Evolutionary conservation across 331 rosid genomes (phyloP).

Genomic region (Cucumis variabilis): DNA sequence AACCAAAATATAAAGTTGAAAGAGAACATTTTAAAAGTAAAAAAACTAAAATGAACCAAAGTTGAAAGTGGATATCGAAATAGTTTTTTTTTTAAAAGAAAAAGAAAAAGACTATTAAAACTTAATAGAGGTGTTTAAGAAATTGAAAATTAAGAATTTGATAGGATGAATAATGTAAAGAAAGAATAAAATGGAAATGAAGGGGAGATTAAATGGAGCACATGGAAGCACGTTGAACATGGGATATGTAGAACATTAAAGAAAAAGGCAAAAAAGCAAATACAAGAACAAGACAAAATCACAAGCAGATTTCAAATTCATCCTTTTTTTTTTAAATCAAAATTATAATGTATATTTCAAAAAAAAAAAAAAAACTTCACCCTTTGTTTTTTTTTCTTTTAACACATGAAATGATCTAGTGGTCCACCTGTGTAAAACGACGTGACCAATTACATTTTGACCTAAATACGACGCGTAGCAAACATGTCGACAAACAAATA

Average conservation of each 20-base stretch:
- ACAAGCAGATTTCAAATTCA: not conserved
- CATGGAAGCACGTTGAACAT: constrained; percentile 30
- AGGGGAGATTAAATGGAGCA: constrained; percentile 1
- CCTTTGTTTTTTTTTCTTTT: too few relatives aligned
- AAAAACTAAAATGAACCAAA: too few relatives aligned
- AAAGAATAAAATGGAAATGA: not conserved
- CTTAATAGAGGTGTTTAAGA: too few relatives aligned
- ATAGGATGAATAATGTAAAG: not conserved
- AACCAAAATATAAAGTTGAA: too few relatives aligned
- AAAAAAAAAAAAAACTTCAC: too few relatives aligned
- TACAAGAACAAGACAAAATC: not conserved
- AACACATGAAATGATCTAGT: not conserved
- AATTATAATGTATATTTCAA: too few relatives aligned
- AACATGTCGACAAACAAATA: not conserved
- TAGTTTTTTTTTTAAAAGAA: too few relatives aligned
- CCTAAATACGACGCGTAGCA: not conserved
- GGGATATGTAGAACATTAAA: not conserved
- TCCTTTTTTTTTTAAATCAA: too few relatives aligned
- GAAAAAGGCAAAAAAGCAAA: not conserved
- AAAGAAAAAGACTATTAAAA: too few relatives aligned
- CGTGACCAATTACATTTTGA: not conserved
- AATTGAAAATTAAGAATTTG: not conserved
- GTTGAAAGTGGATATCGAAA: too few relatives aligned
- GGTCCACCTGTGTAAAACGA: not conserved
- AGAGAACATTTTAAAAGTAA: too few relatives aligned